phyloP scores from a whole-genome alignment of 768 basidiomycete genomes.

The Boletus sp. region DNA sequence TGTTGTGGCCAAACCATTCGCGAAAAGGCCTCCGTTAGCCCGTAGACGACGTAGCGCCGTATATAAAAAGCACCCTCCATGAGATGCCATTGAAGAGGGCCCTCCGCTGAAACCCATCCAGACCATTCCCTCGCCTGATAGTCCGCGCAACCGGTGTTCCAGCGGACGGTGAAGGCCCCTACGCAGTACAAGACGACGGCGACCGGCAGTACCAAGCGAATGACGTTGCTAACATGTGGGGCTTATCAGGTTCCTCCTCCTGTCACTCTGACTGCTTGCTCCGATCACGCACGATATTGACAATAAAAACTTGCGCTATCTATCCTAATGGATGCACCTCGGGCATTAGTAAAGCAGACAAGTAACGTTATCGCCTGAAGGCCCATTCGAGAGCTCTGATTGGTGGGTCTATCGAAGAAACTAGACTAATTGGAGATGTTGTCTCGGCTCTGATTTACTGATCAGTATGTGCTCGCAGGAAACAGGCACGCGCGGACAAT shows the following conservation, averaged over 20 bases:
- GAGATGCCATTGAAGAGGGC: too few relatives aligned
- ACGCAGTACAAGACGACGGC: neutral
- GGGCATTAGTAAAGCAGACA: neutral
- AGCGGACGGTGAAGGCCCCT: neutral
- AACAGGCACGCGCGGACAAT: neutral
- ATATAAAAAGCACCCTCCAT: neutral
- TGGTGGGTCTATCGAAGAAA: too few relatives aligned
- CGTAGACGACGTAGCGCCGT: too few relatives aligned
- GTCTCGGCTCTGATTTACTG: too few relatives aligned
- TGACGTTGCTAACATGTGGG: neutral
- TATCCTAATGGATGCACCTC: neutral
- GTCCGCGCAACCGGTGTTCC: neutral
- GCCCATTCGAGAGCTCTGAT: too few relatives aligned
- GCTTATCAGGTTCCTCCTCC: neutral
- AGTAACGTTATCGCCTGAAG: neutral
- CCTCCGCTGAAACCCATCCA: neutral
- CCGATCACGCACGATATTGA: neutral
- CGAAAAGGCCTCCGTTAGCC: neutral
- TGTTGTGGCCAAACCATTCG: neutral
- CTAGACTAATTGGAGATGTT: too few relatives aligned
- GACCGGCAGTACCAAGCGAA: neutral
- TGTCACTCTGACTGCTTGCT: neutral
- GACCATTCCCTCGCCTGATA: neutral
- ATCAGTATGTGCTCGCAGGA: neutral
- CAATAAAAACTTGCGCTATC: neutral